phyloP scores from a whole-genome alignment of 768 basidiomycete genomes.

The Cyathus striatus region DNA sequence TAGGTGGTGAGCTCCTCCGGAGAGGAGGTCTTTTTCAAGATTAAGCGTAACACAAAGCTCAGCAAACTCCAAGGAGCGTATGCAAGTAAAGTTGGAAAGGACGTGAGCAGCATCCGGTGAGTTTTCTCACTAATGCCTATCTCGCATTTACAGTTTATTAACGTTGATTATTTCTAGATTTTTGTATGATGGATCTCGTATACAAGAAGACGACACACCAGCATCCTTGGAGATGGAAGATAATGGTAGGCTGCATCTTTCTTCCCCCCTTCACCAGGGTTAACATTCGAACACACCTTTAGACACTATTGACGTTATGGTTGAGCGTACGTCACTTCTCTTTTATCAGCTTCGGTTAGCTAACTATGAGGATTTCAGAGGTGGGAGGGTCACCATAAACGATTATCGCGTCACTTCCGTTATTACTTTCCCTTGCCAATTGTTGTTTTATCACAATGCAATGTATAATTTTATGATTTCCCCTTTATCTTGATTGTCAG shows the following conservation, averaged over 20 bases:
- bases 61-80: slow-evolving; percentile 92
- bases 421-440: background rate
- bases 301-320: slow-evolving; percentile 97
- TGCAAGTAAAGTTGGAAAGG: slow-evolving; percentile 89
- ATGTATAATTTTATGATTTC: slow-evolving; percentile 2
- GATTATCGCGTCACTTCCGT: slow-evolving; percentile 6
- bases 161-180: slow-evolving; percentile 49
- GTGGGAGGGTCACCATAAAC: slow-evolving; percentile 32
- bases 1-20: slow-evolving; percentile 74
- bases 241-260: slow-evolving; percentile 48
- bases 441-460: background rate
- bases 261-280: background rate
- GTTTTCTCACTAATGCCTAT: slow-evolving; percentile 13
- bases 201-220: slow-evolving; percentile 88
- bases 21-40: slow-evolving; percentile 96
- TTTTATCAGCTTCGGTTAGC: slow-evolving; percentile 7
- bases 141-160: background rate
- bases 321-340: slow-evolving; percentile 68
- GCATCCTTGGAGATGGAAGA: slow-evolving; percentile 83
- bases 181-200: slow-evolving; percentile 84
- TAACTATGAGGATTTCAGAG: slow-evolving; percentile 25
- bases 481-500: background rate
- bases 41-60: slow-evolving; percentile 88
- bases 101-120: slow-evolving; percentile 82
- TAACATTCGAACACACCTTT: slow-evolving; percentile 7